Base-by-base conservation (phyloP, 2,329 filamentous ascomycete species). In the Diaporthe citrichinensis region DNA sequence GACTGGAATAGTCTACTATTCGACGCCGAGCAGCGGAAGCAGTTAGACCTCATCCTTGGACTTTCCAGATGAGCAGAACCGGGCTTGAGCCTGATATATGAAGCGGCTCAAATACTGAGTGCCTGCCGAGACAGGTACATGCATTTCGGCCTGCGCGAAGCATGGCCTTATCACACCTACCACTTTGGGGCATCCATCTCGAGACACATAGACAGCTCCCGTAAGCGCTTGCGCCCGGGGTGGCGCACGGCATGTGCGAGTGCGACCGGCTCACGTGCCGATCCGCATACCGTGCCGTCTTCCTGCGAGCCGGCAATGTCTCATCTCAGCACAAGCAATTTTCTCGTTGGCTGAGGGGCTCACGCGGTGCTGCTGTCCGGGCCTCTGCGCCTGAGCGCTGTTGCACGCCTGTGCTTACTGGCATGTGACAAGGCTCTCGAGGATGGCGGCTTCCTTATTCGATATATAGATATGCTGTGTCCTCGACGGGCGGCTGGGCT, bases 361-460 rank as follows among this genome's bases (percentile, higher is more conserved):
- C 44, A 68, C 62, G 62, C 62, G 31, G 28, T 31, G 28, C 28
- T 23, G 39, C 36, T 62, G 39, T 28, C 6, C 58, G 36, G 23
- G 44, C 20, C 10, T 23, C 31, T 49, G 62, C 23, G 31, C 62
- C 57, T 59, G 57, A 25, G 57, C 34, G 57, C 55, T 36, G 4
- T 34, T 34, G 12, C 41, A 51, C 28, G 44, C 28, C 31, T 44
- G 15, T n/a, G 10, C 6, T 8, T 14, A 25, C 44, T 51, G 46
- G 62, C 62, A 68, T 68, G 62, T 68, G 62, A 68, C 46, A 53
- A 68, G 44, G 62, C 62, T 53, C 62, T 68, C 2, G 44, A 39
- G 2, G 46, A 39, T 36, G 62, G 23, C 62, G 6, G 46, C 46
- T 53, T 53, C 31, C 23, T 39, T 17, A 10, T 10, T 17, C 12